A percentile compares a stretch with the other conserved stretches of the same genome.
Evolutionary conservation across 1,284 basidiomycete species (phyloP).

Genomic region (Sporisorium reilianum): DNA sequence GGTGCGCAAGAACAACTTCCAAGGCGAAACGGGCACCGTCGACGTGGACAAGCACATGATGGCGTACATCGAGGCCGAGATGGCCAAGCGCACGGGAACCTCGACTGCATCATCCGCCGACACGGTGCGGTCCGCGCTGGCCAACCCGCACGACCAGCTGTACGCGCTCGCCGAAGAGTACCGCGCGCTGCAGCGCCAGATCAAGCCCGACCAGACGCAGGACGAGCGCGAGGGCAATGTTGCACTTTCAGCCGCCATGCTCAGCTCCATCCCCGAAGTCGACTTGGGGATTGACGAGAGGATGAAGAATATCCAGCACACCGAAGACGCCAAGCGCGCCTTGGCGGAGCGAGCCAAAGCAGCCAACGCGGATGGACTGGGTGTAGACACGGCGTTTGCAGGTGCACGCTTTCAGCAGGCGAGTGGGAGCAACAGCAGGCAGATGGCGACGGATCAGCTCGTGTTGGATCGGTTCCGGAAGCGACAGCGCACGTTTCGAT

Average conservation of each 20-base stretch:
- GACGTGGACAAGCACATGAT: constrained; percentile 99
- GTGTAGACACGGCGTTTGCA: constrained; percentile 80
- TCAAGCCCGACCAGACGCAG: constrained; percentile 73
- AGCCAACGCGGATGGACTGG: constrained; percentile 71
- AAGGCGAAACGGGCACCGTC: constrained; percentile 91
- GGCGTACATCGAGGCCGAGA: constrained; percentile 94
- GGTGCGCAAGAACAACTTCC: constrained; percentile 90
- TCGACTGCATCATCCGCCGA: background rate
- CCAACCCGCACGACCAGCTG: constrained; percentile 84
- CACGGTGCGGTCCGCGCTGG: constrained; percentile 2
- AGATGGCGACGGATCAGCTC: constrained; percentile 90
- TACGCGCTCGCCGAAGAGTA: constrained; percentile 81
- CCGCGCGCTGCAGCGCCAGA: constrained; percentile 64
- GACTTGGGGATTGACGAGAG: constrained; percentile 96
- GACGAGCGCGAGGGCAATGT: constrained; percentile 87
- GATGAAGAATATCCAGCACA: constrained; percentile 93
- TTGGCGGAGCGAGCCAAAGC: constrained; percentile 77
- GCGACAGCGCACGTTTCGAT: constrained; percentile 34
- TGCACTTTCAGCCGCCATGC: constrained; percentile 90
- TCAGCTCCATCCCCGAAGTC: constrained; percentile 93
- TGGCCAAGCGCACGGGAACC: constrained; percentile 76
- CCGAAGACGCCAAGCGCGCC: constrained; percentile 90
- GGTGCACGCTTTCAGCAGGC: constrained; percentile 74
- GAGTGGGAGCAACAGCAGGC: constrained; percentile 73
- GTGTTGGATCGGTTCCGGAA: constrained; percentile 74